Evolutionary conservation across 1,284 basidiomycete species (phyloP), one percentile per base, ranked within the genome.

Genomic region (Leccinum subrobustum): DNA sequence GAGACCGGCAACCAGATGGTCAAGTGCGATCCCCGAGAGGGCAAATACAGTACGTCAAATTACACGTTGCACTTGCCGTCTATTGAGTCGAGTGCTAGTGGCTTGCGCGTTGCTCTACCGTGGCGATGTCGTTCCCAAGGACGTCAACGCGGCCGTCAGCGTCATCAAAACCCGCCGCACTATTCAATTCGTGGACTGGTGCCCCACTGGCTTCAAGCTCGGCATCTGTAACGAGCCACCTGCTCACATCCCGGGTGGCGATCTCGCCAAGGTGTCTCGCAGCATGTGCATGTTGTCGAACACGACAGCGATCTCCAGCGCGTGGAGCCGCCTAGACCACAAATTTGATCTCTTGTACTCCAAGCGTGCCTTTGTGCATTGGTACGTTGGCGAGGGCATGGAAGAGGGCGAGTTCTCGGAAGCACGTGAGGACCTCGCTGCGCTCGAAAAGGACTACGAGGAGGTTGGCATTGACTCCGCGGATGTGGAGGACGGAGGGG

Each of bases 401-500:
- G 96, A 98, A 78, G 96, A 98, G 81, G 95, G 96, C 75, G 96
- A 98, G 79, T 96, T 98, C 81, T 95, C 93, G 53, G 96, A 98
- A 81, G 96, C 95, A 29, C 92, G 96, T 68, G 96, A 98, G 80
- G 96, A 98, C 77, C 87, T 98, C 62, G 96, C 96, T 44, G 96
- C 96, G 14, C 87, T 98, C 62, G 96, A 98, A 83, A 96, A 97
- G 80, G 94, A 96, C 71, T 96, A 96, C 74, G 93, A 95, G 77
- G 94, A 96, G 78, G 95, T 97, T 75, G 94, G 93, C 70, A 89
- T 92, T 62, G 94, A 96, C 81, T 92, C 92, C 56, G 91, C 89
- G 52, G 93, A 94, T 64, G 86, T 79, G 31, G 93, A 93, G 73
- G 88, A 89, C 73, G 87, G 83, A 65, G 88, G 82, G 64, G 90